These are phyloP conservation scores for Trichoderma citrinoviride DNA, from an alignment of 2,329 filamentous ascomycete species.

Conservation along the genomic window DNA sequence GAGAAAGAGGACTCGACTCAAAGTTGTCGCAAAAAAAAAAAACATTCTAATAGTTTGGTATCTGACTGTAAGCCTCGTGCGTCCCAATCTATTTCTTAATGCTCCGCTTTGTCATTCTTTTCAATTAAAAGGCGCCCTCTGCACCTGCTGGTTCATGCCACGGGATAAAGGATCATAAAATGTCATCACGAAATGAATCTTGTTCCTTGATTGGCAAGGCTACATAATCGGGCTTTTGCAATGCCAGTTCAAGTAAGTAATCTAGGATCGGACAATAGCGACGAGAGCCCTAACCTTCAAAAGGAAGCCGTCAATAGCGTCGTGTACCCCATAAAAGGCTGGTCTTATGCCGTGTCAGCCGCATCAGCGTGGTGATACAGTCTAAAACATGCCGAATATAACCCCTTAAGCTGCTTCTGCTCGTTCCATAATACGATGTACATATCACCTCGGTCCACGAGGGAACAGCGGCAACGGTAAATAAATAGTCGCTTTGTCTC, in stretches of 20 bases:
- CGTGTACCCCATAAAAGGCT: not conserved
- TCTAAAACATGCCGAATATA: not conserved
- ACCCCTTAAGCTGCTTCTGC: not conserved
- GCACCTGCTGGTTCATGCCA: too few relatives aligned
- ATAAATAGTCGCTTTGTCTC: not conserved
- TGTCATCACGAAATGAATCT: too few relatives aligned
- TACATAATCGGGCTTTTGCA: not conserved
- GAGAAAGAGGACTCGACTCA: too few relatives aligned
- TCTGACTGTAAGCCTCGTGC: too few relatives aligned
- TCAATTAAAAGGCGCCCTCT: too few relatives aligned
- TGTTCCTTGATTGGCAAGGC: too few relatives aligned
- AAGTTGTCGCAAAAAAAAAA: too few relatives aligned
- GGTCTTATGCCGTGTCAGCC: not conserved
- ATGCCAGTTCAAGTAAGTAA: too few relatives aligned
- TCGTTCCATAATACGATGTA: not conserved
- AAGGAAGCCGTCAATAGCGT: not conserved
- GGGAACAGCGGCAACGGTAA: not conserved
- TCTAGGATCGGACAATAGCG: not conserved
- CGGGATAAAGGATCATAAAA: too few relatives aligned
- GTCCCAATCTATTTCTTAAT: too few relatives aligned
- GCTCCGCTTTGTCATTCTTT: too few relatives aligned
- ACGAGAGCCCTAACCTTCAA: not conserved
- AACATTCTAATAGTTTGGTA: too few relatives aligned
- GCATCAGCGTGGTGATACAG: not conserved
- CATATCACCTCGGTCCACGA: not conserved